Evolutionary conservation across 345 rosid genomes (phyloP), one percentile per base, ranked within the genome.

Genomic region (Laguncularia racemosa): DNA sequence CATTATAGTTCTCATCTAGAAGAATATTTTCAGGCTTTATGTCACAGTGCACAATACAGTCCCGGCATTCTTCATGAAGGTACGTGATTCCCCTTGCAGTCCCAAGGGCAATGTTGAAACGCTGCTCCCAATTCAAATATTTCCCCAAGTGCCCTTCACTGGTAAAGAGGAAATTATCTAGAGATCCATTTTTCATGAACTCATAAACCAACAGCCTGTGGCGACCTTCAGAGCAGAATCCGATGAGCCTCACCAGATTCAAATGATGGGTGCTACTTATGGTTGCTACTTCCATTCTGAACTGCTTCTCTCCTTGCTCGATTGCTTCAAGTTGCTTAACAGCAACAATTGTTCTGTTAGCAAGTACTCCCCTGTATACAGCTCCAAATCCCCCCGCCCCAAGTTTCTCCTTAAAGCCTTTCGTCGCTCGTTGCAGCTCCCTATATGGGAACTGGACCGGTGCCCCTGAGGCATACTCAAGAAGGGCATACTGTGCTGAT

Each of bases 241-340:
- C 88, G 1, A 79, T 71, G 62, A 82, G 55, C 53, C 78, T 72
- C 33, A 76, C 82, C 56, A 83, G 67, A 66, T 72, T 78, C 53
- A 80, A 18, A 63, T 83, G 89, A 67, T 83, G 89, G 10, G 80
- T 73, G 55, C 78, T 80, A 56, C 85, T 75, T 45, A 83, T 77
- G 43, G 83, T 73, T 16, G 80, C 76, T 26, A 83, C 84, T 58
- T 80, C 85, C 75, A 79, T 77, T 62, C 84, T 65, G 63, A 83
- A 83, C 56, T 73, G 76, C 51, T 57, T 80, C 58, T 80, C 82
- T 20, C 77, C 85, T 61, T 77, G 85, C 56, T 73, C 75, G 19
- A 78, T 76, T 2, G 78, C 73, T 64, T 80, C 78, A 0, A 83
- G 71, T 38, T 70, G 76, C 67, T 83, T 83, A 53, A 77, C 85